Percentiles rank a stretch among this genome's conserved stretches.
Conservation (phyloP, 192 early-diverging fungal genomes). For the Coemansia furcata region DNA sequence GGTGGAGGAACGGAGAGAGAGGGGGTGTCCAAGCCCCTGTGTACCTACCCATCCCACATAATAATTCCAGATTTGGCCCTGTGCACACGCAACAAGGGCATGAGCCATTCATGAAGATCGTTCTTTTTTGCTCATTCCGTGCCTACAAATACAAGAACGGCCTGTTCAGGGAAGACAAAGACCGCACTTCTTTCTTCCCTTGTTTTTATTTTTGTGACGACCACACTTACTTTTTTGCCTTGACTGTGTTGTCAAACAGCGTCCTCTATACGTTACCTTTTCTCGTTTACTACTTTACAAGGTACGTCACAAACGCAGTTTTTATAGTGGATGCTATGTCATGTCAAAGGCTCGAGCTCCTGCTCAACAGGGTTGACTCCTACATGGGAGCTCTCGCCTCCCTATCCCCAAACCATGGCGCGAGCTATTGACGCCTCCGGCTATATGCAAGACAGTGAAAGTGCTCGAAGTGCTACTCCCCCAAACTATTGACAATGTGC, state of each 20-base stretch:
- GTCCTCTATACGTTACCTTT: neutral
- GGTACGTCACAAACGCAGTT: neutral
- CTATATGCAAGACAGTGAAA: neutral
- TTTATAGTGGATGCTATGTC: neutral
- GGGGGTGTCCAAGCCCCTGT: too few relatives aligned
- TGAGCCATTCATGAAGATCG: neutral
- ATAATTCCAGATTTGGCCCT: neutral
- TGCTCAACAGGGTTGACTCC: neutral
- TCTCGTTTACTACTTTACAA: neutral
- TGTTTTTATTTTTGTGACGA: neutral
- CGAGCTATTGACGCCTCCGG: neutral
- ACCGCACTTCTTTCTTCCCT: neutral
- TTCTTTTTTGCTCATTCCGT: neutral
- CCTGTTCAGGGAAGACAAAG: neutral
- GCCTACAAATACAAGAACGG: neutral
- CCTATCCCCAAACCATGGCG: neutral
- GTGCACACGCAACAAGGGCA: neutral
- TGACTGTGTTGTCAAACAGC: neutral
- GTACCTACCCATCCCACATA: too few relatives aligned
- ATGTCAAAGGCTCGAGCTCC: neutral
- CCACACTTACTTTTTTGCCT: neutral
- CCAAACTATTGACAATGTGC: neutral
- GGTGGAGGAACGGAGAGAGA: too few relatives aligned
- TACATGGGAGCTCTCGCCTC: neutral
- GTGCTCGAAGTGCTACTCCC: neutral